Evolutionary conservation across 805 yeast species (phyloP).

Genomic region (Metschnikowia gelsemii): DNA sequence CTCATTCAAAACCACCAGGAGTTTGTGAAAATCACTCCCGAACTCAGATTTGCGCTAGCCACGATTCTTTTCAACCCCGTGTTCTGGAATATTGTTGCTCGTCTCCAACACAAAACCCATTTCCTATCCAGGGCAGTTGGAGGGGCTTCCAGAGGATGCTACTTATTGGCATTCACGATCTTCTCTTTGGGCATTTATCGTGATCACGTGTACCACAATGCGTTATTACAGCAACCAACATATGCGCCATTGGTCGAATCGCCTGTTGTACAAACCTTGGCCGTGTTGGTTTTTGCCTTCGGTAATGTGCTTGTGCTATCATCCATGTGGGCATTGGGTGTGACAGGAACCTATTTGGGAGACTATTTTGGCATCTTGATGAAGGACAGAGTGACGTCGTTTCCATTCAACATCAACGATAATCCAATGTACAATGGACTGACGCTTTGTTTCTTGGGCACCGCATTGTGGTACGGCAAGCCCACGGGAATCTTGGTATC

Average conservation of each 20-base stretch:
- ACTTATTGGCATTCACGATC: constrained; percentile 75
- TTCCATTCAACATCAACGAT: constrained; percentile 87
- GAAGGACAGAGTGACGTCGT: constrained; percentile 83
- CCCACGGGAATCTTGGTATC: constrained; percentile 84
- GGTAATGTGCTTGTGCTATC: constrained; percentile 81
- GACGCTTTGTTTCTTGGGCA: constrained; percentile 83
- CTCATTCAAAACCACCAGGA: constrained; percentile 16
- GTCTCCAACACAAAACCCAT: constrained; percentile 78
- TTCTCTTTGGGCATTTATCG: constrained; percentile 82
- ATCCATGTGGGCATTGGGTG: constrained; percentile 90
- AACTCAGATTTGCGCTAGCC: constrained; percentile 44
- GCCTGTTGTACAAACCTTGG: constrained; percentile 45
- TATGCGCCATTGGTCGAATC: constrained; percentile 51
- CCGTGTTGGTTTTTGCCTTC: constrained; percentile 51
- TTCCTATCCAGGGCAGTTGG: constrained; percentile 72
- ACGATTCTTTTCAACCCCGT: constrained; percentile 88
- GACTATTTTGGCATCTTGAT: constrained; percentile 96
- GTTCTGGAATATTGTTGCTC: constrained; percentile 93
- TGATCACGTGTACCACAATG: constrained; percentile 71
- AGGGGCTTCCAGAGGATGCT: constrained; percentile 75
- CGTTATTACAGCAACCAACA: constrained; percentile 70
- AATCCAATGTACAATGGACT: constrained; percentile 98
- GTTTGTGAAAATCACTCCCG: constrained; percentile 17
- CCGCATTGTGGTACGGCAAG: constrained; percentile 83
- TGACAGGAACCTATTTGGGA: constrained; percentile 95